These are phyloP conservation scores for Polytrichum commune DNA, from an alignment of 225 moss, liverwort and hornwort genomes.

Conservation along the genomic window DNA sequence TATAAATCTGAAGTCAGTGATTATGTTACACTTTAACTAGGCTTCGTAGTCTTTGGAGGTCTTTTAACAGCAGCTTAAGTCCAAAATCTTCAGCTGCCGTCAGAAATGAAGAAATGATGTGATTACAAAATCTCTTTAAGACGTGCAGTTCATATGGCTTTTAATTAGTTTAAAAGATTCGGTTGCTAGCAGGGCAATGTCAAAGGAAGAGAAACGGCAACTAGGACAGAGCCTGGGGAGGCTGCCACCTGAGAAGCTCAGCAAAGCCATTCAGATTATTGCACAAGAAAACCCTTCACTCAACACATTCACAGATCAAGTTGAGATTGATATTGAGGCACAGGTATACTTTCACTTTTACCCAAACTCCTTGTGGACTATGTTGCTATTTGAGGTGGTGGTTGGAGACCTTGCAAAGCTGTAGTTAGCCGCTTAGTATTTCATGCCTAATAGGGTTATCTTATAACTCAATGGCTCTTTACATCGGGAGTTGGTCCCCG, in stretches of 20 bases:
- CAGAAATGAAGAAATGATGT: too few species aligned
- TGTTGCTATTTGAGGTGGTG: too few species aligned
- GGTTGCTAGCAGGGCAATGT: constrained; percentile 69
- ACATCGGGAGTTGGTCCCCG: too few species aligned
- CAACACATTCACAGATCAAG: constrained; percentile 89
- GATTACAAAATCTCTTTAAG: too few species aligned
- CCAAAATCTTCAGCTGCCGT: too few species aligned
- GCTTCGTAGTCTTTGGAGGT: too few species aligned
- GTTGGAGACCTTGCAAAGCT: too few species aligned
- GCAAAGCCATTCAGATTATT: constrained; percentile 90
- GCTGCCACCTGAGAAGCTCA: constrained; percentile 81
- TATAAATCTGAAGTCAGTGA: too few species aligned
- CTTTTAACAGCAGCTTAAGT: too few species aligned
- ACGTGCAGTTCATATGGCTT: too few species aligned
- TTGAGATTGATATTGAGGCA: constrained; percentile 96
- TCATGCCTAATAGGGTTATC: not conserved
- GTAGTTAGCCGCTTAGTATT: too few species aligned
- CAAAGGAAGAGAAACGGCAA: constrained; percentile 93
- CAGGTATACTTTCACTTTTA: constrained; percentile 45
- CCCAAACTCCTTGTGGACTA: not conserved
- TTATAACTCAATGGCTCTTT: not conserved
- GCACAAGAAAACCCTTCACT: constrained; percentile 92
- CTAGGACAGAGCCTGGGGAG: constrained; percentile 89
- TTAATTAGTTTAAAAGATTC: not conserved
- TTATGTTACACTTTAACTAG: too few species aligned